Evolutionary conservation across 495 filamentous ascomycete genomes (phyloP).

Genomic region (Collariella sp.): DNA sequence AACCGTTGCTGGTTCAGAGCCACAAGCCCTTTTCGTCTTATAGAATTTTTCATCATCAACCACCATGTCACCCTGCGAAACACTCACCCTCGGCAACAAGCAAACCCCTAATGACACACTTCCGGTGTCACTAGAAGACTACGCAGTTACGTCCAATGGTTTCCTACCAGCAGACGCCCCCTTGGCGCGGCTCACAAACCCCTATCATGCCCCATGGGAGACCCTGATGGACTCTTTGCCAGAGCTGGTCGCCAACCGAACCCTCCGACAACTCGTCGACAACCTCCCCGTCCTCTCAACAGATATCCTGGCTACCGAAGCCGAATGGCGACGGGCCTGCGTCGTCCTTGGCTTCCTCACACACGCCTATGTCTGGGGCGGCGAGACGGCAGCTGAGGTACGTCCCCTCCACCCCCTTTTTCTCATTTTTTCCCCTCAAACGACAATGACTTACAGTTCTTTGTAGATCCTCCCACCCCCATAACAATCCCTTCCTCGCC

Average conservation of each 20-base stretch:
- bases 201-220: slow-evolving; percentile 81
- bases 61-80: slow-evolving; percentile 19
- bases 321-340: slow-evolving; percentile 78
- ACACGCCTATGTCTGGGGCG: slow-evolving; percentile 72
- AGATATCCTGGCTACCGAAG: slow-evolving; percentile 50
- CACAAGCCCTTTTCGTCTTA: background rate
- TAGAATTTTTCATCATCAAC: background rate
- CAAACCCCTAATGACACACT: background rate
- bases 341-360: slow-evolving; percentile 66
- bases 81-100: background rate
- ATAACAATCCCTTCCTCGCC: slow-evolving; percentile 73
- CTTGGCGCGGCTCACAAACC: slow-evolving; percentile 55
- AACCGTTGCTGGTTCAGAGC: background rate
- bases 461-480: slow-evolving; percentile 55
- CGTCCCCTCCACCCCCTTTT: background rate
- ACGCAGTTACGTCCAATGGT: slow-evolving; percentile 43
- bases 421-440: background rate
- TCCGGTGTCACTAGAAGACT: slow-evolving; percentile 9
- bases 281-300: slow-evolving; percentile 63
- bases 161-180: slow-evolving; percentile 71
- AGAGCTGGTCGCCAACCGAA: slow-evolving; percentile 53
- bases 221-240: slow-evolving; percentile 59
- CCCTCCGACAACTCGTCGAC: slow-evolving; percentile 58
- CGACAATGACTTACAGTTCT: background rate
- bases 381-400: slow-evolving; percentile 28